Conservation (phyloP, 441 rosid genomes). For the Monsonia emarginata region DNA sequence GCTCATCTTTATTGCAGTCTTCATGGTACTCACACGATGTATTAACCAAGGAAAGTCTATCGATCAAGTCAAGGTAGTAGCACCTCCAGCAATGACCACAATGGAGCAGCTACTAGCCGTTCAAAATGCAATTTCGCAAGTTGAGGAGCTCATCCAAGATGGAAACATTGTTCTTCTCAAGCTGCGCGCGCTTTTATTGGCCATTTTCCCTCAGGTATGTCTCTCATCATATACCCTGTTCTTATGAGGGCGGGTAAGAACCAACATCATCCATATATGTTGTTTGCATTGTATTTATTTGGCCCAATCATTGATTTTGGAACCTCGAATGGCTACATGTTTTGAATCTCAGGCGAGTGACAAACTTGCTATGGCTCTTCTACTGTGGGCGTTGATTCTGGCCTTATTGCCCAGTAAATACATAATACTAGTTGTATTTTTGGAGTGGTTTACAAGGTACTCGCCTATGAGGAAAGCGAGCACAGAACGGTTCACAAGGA, state of each 20-base stretch:
- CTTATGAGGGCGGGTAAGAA: too few relatives aligned
- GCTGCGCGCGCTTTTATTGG: constrained; percentile 57
- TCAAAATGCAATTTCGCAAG: constrained; percentile 72
- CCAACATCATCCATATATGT: too few relatives aligned
- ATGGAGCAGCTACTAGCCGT: constrained; percentile 93
- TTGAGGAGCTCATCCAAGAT: constrained; percentile 61
- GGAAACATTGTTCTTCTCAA: constrained; percentile 71
- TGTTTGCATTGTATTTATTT: neutral
- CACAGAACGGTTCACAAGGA: constrained; percentile 57
- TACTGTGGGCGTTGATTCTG: constrained; percentile 34
- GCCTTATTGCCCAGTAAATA: constrained; percentile 40
- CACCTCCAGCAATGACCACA: constrained; percentile 73
- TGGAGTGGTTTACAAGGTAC: constrained; percentile 66
- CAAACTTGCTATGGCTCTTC: constrained; percentile 43
- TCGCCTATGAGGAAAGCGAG: constrained; percentile 57
- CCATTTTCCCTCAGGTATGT: constrained; percentile 65
- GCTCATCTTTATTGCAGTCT: constrained; percentile 36
- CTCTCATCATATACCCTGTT: constrained; percentile 3
- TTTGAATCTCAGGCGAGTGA: constrained; percentile 54
- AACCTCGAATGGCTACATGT: neutral
- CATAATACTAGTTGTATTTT: constrained; percentile 33
- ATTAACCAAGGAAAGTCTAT: constrained; percentile 41
- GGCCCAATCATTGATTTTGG: neutral
- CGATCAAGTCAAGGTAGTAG: constrained; percentile 48
- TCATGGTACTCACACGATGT: constrained; percentile 47